These are phyloP conservation scores for Saccharomycopsis sp. DNA, from an alignment of 805 yeast species.

Conservation along the genomic window DNA sequence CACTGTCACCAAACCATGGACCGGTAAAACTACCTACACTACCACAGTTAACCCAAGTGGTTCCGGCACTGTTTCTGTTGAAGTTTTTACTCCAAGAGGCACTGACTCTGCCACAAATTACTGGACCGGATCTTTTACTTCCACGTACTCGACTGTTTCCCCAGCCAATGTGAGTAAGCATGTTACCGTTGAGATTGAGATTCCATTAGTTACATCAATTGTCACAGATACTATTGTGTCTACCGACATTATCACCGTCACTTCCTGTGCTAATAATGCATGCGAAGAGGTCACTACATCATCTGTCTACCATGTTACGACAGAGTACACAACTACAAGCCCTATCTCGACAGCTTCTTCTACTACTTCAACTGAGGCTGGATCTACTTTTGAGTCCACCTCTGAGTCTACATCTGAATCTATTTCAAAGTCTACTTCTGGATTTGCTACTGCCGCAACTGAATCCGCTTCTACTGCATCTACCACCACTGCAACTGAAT, in stretches of 20 bases:
- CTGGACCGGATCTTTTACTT: slow-evolving; percentile 3
- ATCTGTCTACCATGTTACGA: not conserved
- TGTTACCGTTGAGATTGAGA: not conserved
- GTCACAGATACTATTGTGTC: too few relatives aligned
- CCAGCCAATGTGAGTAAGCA: slow-evolving; percentile 3
- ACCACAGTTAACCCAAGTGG: slow-evolving; percentile 3
- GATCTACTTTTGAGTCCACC: too few relatives aligned
- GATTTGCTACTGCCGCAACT: too few relatives aligned
- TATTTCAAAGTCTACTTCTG: too few relatives aligned
- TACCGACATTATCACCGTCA: not conserved
- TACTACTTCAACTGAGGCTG: not conserved
- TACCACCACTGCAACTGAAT: too few relatives aligned
- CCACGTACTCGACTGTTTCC: not conserved
- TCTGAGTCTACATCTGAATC: too few relatives aligned
- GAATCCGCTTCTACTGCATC: too few relatives aligned
- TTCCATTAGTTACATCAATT: too few relatives aligned
- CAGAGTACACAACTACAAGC: not conserved
- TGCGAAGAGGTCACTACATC: not conserved
- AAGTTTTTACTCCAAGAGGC: slow-evolving; percentile 4
- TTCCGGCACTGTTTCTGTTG: slow-evolving; percentile 4
- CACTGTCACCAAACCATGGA: not conserved
- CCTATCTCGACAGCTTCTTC: not conserved
- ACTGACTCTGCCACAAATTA: not conserved
- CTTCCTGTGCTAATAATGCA: not conserved
- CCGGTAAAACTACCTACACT: not conserved